These are phyloP conservation scores for Cladosporium sp. DNA, from an alignment of 2,329 filamentous ascomycete genomes.

Conservation along the genomic window DNA sequence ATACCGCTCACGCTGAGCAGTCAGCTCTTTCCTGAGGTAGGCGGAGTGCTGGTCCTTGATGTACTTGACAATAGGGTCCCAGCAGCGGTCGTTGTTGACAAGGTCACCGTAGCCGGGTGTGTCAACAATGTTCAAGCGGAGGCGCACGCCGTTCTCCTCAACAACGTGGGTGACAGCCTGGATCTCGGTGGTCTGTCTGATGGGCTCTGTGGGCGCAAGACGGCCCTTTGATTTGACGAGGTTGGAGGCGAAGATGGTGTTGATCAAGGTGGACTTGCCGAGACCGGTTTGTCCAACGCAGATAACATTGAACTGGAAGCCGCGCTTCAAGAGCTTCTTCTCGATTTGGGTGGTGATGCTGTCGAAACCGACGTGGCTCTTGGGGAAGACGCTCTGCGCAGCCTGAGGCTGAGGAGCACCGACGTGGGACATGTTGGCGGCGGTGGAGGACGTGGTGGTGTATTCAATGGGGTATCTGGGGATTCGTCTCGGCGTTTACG, in stretches of 20 bases:
- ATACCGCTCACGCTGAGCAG: constrained; percentile 86
- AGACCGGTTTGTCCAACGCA: constrained; percentile 98
- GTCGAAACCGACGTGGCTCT: constrained; percentile 99
- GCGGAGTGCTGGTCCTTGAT: constrained; percentile 99
- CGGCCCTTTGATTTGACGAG: constrained; percentile 98
- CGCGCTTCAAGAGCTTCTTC: constrained; percentile 98
- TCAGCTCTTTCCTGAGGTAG: constrained; percentile 98
- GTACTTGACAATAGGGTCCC: constrained; percentile 99
- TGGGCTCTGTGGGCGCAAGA: constrained; percentile 85
- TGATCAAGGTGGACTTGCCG: constrained; percentile 98
- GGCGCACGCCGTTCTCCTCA: constrained; percentile 97
- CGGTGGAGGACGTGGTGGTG: not conserved
- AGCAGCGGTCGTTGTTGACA: constrained; percentile 99
- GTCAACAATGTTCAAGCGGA: constrained; percentile 97
- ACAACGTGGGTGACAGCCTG: constrained; percentile 98
- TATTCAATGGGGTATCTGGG: constrained; percentile 12
- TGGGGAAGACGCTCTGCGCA: constrained; percentile 68
- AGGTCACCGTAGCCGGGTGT: constrained; percentile 97
- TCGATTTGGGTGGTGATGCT: constrained; percentile 99
- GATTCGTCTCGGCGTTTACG: constrained; percentile 15
- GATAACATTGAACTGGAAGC: constrained; percentile 99
- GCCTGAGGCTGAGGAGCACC: constrained; percentile 40
- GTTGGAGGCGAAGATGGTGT: constrained; percentile 99
- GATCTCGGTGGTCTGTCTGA: constrained; percentile 95
- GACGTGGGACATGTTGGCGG: constrained; percentile 15